Conservation (phyloP, 495 filamentous ascomycete genomes). For the Penicillium flavigenum region DNA sequence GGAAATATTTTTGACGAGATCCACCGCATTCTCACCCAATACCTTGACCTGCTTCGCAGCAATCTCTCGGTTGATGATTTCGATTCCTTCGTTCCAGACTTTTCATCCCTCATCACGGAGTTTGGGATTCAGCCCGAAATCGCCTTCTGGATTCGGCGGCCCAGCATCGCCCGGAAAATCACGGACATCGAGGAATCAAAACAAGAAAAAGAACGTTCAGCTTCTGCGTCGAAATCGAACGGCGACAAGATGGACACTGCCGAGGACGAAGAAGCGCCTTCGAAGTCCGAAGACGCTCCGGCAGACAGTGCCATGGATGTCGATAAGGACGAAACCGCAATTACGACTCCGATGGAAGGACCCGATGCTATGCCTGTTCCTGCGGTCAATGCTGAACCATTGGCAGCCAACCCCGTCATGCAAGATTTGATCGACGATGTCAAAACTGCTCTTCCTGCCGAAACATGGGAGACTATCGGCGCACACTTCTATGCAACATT, state of each 20-base stretch:
- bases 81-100: conserved; percentile 73
- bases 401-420: conserved; percentile 70
- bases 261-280: conserved; percentile 26
- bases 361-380: conserved; percentile 12
- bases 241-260: conserved; percentile 38
- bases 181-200: conserved; percentile 41
- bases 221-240: conserved; percentile 20
- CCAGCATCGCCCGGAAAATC: conserved; percentile 61
- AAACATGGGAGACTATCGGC: conserved; percentile 66
- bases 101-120: conserved; percentile 69
- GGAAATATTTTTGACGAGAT: conserved; percentile 87
- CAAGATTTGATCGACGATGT: conserved; percentile 71
- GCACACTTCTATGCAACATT: conserved; percentile 84
- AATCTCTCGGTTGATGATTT: conserved; percentile 77
- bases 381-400: conserved; percentile 19
- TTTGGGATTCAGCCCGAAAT: conserved; percentile 78
- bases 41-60: conserved; percentile 81
- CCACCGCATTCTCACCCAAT: conserved; percentile 78
- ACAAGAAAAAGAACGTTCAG: conserved; percentile 25
- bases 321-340: conserved; percentile 33
- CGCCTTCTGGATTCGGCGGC: conserved; percentile 84
- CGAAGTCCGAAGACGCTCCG: conserved; percentile 16
- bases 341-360: conserved; percentile 8
- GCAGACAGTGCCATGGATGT: conserved; percentile 38
- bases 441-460: conserved; percentile 56